These are phyloP conservation scores for Exobasidium rhododendri DNA, from an alignment of 1,284 basidiomycete species.

Conservation along the genomic window DNA sequence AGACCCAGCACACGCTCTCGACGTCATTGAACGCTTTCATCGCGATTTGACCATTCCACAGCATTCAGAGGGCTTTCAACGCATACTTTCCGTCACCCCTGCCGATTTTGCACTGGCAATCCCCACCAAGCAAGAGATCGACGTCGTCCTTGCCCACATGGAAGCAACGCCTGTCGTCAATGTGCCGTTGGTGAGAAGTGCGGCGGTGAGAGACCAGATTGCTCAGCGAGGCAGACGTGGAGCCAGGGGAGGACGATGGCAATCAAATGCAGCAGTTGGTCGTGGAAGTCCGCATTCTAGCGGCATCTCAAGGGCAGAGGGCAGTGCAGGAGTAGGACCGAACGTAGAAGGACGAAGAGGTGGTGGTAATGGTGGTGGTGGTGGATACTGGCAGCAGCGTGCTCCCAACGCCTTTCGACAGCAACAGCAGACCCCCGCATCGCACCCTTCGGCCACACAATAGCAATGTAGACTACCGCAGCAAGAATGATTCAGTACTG, in stretches of 20 bases:
- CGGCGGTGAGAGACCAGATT: background rate
- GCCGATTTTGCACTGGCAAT: background rate
- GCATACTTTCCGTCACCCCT: background rate
- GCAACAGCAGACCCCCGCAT: background rate
- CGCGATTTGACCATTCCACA: background rate
- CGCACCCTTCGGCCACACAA: background rate
- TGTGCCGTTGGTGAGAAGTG: background rate
- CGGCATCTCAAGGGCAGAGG: too few species aligned
- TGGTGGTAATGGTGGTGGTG: background rate
- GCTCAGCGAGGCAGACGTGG: background rate
- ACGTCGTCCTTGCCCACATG: background rate
- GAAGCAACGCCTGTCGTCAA: background rate
- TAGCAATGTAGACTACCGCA: background rate
- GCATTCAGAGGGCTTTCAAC: conserved; percentile 2
- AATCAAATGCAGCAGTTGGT: background rate
- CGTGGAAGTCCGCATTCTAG: background rate
- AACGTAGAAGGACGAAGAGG: background rate
- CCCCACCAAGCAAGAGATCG: background rate
- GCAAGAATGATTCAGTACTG: too few species aligned
- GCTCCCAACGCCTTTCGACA: background rate
- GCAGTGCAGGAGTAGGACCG: too few species aligned
- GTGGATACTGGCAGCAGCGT: background rate
- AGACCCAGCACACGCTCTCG: background rate
- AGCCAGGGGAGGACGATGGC: background rate
- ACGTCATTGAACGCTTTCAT: background rate